Evolutionary conservation across 495 filamentous ascomycete genomes (phyloP).

Genomic region (Annulohypoxylon maeteangense): DNA sequence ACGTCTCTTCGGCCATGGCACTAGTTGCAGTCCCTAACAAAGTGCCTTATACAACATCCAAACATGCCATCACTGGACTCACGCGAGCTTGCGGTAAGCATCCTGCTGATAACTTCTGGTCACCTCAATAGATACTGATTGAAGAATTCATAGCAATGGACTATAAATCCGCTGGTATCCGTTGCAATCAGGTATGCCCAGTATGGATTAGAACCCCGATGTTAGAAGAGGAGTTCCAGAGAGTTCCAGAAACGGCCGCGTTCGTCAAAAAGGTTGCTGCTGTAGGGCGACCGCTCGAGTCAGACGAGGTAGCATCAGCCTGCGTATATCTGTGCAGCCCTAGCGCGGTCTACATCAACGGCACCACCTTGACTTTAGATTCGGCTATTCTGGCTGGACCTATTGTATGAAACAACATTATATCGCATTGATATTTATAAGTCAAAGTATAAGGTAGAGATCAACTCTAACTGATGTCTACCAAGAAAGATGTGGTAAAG

Average conservation of each 20-base stretch:
- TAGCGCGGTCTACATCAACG: constrained; percentile 24
- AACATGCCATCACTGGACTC: constrained; percentile 44
- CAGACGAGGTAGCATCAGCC: constrained; percentile 36
- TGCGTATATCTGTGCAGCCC: constrained; percentile 40
- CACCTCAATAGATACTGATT: neutral
- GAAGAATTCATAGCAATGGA: constrained; percentile 30
- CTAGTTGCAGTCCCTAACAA: constrained; percentile 29
- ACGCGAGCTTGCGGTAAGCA: constrained; percentile 36
- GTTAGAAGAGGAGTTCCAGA: constrained; percentile 45
- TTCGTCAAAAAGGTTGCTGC: constrained; percentile 17
- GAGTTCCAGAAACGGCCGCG: constrained; percentile 18
- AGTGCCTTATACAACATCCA: constrained; percentile 41
- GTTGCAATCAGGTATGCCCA: constrained; percentile 42
- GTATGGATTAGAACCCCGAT: constrained; percentile 57
- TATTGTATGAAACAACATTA: neutral
- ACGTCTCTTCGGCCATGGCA: constrained; percentile 41
- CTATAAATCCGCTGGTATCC: constrained; percentile 29
- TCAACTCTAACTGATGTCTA: too few relatives aligned
- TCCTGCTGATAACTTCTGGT: neutral
- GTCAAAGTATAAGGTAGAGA: too few relatives aligned
- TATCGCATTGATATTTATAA: too few relatives aligned
- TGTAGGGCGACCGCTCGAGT: constrained; percentile 25
- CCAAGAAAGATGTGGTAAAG: too few relatives aligned
- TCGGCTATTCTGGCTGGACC: constrained; percentile 16
- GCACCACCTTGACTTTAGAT: constrained; percentile 28